Conservation (phyloP, 2,329 filamentous ascomycete genomes). For the Polychaeton citri region DNA sequence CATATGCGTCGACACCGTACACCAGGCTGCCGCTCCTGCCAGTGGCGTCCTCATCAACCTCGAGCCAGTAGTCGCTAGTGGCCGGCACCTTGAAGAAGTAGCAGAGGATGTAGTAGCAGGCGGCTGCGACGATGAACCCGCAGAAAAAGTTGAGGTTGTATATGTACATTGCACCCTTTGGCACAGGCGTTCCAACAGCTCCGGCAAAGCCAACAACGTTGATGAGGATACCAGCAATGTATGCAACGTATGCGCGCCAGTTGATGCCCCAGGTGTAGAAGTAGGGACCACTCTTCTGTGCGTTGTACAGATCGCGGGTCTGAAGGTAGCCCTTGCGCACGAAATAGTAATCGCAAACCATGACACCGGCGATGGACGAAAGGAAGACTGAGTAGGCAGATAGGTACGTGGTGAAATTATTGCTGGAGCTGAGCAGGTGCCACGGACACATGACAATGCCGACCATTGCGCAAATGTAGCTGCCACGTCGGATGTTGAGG, state of each 20-base stretch:
- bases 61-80: conserved; percentile 62
- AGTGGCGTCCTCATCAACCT: conserved; percentile 51
- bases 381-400: conserved; percentile 88
- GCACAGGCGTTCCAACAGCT: conserved; percentile 57
- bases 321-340: conserved; percentile 73
- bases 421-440: conserved; percentile 60
- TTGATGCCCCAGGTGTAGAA: conserved; percentile 62
- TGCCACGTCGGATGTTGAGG: conserved; percentile 65
- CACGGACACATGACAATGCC: conserved; percentile 80
- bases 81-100: conserved; percentile 59
- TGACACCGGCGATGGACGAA: conserved; percentile 87
- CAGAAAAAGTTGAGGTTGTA: conserved; percentile 87
- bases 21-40: conserved; percentile 17
- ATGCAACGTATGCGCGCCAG: conserved; percentile 73
- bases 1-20: conserved; percentile 11
- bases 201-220: conserved; percentile 88
- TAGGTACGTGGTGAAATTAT: conserved; percentile 83
- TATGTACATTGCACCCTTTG: conserved; percentile 66
- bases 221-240: conserved; percentile 70
- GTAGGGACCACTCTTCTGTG: conserved; percentile 53
- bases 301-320: conserved; percentile 66
- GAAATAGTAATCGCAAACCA: conserved; percentile 75
- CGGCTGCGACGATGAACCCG: conserved; percentile 59
- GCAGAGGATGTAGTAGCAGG: conserved; percentile 58
- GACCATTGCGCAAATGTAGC: conserved; percentile 69